Conservation (phyloP, 768 basidiomycete species). For the Grammothele lineata region DNA sequence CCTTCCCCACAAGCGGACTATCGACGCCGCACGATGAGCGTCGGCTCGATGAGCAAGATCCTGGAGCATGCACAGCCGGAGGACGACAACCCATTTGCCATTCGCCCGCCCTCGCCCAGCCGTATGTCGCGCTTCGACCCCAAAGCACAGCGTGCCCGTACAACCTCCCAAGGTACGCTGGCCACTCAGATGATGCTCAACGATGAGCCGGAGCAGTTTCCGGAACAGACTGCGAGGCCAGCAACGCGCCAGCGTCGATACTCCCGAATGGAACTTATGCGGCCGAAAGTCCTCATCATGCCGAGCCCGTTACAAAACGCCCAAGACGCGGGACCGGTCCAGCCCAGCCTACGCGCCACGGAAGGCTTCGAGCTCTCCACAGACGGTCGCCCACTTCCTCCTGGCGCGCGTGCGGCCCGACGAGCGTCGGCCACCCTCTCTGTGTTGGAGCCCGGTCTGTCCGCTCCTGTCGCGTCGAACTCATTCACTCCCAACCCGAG, state of each 20-base stretch:
- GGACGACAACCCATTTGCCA: conserved; percentile 29
- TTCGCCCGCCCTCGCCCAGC: conserved; percentile 34
- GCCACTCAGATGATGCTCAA: conserved; percentile 60
- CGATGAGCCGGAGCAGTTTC: conserved; percentile 33
- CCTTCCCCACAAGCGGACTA: conserved; percentile 44
- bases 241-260: conserved; percentile 48
- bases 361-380: conserved; percentile 61
- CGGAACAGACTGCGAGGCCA: conserved; percentile 14
- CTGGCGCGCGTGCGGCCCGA: conserved; percentile 60
- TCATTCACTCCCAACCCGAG: conserved; percentile 79
- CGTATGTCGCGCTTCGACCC: conserved; percentile 41
- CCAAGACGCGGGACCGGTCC: conserved; percentile 18
- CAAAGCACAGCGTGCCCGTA: conserved; percentile 34
- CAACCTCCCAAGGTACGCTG: conserved; percentile 48
- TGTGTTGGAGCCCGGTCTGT: conserved; percentile 26
- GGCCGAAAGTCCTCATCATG: conserved; percentile 94
- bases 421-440: conserved; percentile 39
- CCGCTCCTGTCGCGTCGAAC: conserved; percentile 39
- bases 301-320: conserved; percentile 75
- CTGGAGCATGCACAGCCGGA: conserved; percentile 24
- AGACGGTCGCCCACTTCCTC: conserved; percentile 77
- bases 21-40: conserved; percentile 39
- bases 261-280: conserved; percentile 74
- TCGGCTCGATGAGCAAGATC: conserved; percentile 45
- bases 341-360: conserved; percentile 32